phyloP scores from a whole-genome alignment of 805 yeast species.

The Yarrowia porcina region DNA sequence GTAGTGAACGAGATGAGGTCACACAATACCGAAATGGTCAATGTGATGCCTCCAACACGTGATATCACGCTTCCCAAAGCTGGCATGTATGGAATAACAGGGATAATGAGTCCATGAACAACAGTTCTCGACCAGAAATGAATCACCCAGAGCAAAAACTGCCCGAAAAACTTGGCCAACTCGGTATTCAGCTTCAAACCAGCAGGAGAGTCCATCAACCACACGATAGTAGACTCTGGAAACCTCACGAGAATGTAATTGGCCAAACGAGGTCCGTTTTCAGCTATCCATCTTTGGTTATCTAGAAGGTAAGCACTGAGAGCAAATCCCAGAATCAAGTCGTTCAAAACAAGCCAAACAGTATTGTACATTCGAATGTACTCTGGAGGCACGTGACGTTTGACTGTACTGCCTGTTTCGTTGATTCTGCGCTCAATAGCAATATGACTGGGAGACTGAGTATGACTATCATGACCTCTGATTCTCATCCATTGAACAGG shows the following conservation, averaged over 20 bases:
- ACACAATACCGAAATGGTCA: conserved; percentile 60
- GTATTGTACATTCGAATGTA: conserved; percentile 74
- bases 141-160: conserved; percentile 79
- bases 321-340: conserved; percentile 68
- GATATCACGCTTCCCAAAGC: conserved; percentile 39
- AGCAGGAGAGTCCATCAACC: conserved; percentile 88
- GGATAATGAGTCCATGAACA: conserved; percentile 28
- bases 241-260: conserved; percentile 43
- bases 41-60: conserved; percentile 61
- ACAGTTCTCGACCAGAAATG: conserved; percentile 51
- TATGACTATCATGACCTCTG: conserved; percentile 16
- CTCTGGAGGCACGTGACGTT: conserved; percentile 44
- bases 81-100: conserved; percentile 37
- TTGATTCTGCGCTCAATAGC: conserved; percentile 48
- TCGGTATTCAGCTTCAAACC: conserved; percentile 90
- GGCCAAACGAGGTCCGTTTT: conserved; percentile 29
- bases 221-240: conserved; percentile 32
- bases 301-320: conserved; percentile 50
- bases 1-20: conserved; percentile 65
- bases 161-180: conserved; percentile 80
- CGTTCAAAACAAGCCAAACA: conserved; percentile 83
- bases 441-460: conserved; percentile 1
- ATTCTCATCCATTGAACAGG: conserved; percentile 59
- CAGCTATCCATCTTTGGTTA: conserved; percentile 28
- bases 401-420: conserved; percentile 42